Base-by-base conservation (phyloP, 345 rosid species). In the Aegle marmelos region DNA sequence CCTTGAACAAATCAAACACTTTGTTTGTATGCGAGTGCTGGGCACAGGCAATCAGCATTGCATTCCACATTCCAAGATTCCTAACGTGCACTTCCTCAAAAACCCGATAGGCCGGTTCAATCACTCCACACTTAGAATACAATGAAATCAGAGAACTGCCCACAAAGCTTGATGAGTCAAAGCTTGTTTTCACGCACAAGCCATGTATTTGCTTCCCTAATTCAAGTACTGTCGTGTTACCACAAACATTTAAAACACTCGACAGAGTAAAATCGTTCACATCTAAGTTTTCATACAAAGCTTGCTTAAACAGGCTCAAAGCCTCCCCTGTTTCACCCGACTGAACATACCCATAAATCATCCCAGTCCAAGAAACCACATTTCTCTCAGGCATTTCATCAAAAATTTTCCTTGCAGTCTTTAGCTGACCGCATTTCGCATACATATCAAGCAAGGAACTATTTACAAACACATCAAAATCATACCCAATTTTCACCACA, bases 351-450 rank as follows among this genome's bases (percentile, higher is more conserved):
- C 96, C 98, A 78, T 85, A 87, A 56, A 95, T 93, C 98, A 95
- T 88, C 70, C 97, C 98, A 70, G 93, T 95, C 98, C 98, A 95
- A 65, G 98, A 91, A 63, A 95, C 98, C 16, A 93, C 94, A 73
- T 95, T 95, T 78, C 87, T 86, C 0, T 82, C 83, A 39, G 98
- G 94, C 98, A 95, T 95, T 90, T 87, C 89, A 75, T 92, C 95
- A 64, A 95, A 95, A 88, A 89, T 17, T 54, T 78, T 85, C 90
- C 97, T 86, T 17, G 95, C 97, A 75, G 81, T 79, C 65, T 39
- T 31, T 69, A 91, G 76, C 27, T 83, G 89, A 61, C 96, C 89
- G 64, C 97, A 95, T 74, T 93, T 95, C 0, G 91, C 88, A 14
- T 95, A 95, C 98, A 95, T 93, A 41, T 95, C 98, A 22, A 93